Evolutionary conservation across 2,329 filamentous ascomycete genomes (phyloP), one percentile per base, ranked within the genome.

Genomic region (Paecilomyces variotii): DNA sequence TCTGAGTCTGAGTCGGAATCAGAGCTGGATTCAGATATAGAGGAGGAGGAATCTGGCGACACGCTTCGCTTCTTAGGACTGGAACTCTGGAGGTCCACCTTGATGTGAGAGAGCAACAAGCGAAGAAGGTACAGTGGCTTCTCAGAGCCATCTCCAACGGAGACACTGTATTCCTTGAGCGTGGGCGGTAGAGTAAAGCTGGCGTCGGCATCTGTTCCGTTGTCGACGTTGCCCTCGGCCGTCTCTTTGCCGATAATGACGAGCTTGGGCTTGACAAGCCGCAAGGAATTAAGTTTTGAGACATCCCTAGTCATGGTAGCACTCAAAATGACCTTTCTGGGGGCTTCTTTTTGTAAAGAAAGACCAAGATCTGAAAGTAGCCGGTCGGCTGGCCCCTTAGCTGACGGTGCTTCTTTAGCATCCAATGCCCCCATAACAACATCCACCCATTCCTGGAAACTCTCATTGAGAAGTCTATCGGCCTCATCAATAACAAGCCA

Each of bases 401-500:
- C 71, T 50, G 79, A 78, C 2, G 72, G 71, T 1, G 71, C 73
- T 39, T 80, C 79, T 61, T 90, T 79, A 52, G 78, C 77, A 14
- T 86, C 83, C 68, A 84, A 64, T 2, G 78, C 78, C 25, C 73
- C 72, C 67, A 90, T 87, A 5, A 94, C 84, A 0, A 87, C 77
- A 49, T 86, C 84, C 2, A 95, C 79, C 92, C 92, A 97, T 67
- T 93, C 89, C 70, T 97, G 92, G 73, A 94, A 97, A 68, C 89
- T 92, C 72, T 97, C 90, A 51, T 92, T 88, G 4, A 97, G 82
- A 11, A 97, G 79, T 69, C 94, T 91, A 73, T 97, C 93, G 10
- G 93, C 94, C 75, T 97, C 93, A 67, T 97, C 93, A 53, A 97
- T 88, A 2, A 97, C 84, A 0, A 97, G 80, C 91, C 92, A 97